Base-by-base conservation (phyloP, 345 rosid species). In the Dimocarpus longan region DNA sequence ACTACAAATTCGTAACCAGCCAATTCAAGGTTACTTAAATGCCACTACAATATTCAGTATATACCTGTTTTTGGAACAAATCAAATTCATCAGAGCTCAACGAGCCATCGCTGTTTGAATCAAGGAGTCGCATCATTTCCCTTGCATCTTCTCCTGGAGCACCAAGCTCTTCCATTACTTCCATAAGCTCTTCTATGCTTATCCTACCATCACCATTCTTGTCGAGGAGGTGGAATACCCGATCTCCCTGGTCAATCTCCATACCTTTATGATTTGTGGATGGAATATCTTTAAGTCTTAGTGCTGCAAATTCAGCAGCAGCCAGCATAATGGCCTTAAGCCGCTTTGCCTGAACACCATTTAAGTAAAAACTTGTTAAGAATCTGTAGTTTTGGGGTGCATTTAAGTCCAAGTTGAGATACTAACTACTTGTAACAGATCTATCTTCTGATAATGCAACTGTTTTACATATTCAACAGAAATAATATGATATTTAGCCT, bases 111-210 rank as follows among this genome's bases (percentile, higher is more conserved):
- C 97, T 93, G 78, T 95, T 92, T 22, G 96, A 86, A 82, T 95
- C 99, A 54, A 95, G 97, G 77, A 92, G 95, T 81, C 85, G 91
- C 97, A 95, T 93, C 99, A 95, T 95, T 88, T 93, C 92, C 64
- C 76, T 81, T 28, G 99, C 99, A 68, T 95, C 98, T 81, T 95
- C 95, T 48, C 90, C 97, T 6, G 98, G 92, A 46, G 98, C 98
- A 59, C 97, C 99, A 21, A 95, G 94, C 90, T 95, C 98, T 84
- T 95, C 98, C 96, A 93, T 95, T 75, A 95, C 94, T 87, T 93
- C 98, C 90, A 86, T 91, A 19, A 95, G 90, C 69, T 95, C 99
- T 80, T 93, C 97, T 48, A 93, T 91, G 84, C 98, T 95, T 77
- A 95, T 95, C 86, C 92, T 88, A n/a, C 98, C 99, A 57, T 95